phyloP scores from a whole-genome alignment of 1,284 basidiomycete species.

The Exobasidium cylindrosporum region DNA sequence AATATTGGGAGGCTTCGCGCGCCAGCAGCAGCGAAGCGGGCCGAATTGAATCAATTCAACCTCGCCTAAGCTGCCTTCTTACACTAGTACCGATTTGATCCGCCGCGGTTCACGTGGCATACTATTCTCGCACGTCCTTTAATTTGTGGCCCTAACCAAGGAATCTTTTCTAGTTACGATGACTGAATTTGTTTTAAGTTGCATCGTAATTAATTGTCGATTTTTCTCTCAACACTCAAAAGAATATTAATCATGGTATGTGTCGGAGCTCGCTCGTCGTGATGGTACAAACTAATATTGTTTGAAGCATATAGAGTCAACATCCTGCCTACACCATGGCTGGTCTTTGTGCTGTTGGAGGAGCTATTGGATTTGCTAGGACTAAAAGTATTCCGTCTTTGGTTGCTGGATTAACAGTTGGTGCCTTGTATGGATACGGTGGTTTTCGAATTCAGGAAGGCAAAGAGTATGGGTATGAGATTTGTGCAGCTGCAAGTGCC shows the following conservation, averaged over 20 bases:
- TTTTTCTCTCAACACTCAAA: too few species aligned
- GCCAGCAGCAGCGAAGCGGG: background rate
- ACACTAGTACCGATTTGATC: background rate
- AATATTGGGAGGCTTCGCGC: background rate
- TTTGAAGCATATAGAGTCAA: conserved; percentile 5
- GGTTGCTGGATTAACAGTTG: conserved; percentile 76
- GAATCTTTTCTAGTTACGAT: too few species aligned
- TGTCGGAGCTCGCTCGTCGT: too few species aligned
- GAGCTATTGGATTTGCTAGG: conserved; percentile 60
- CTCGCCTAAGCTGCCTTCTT: too few species aligned
- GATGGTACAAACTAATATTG: too few species aligned
- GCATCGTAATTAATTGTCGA: too few species aligned
- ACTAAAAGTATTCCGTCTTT: conserved; percentile 62
- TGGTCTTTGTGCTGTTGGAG: conserved; percentile 71
- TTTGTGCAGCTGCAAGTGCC: conserved; percentile 68
- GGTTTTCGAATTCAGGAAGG: conserved; percentile 66
- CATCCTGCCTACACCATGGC: conserved; percentile 69
- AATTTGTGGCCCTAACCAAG: too few species aligned
- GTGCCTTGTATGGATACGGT: conserved; percentile 59
- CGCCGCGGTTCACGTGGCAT: background rate
- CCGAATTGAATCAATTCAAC: background rate
- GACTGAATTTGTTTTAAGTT: too few species aligned
- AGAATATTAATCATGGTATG: too few species aligned
- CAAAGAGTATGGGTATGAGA: conserved; percentile 68
- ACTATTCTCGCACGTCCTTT: too few species aligned